phyloP scores from a whole-genome alignment of 495 filamentous ascomycete genomes.

The Podospora tetraspora region DNA sequence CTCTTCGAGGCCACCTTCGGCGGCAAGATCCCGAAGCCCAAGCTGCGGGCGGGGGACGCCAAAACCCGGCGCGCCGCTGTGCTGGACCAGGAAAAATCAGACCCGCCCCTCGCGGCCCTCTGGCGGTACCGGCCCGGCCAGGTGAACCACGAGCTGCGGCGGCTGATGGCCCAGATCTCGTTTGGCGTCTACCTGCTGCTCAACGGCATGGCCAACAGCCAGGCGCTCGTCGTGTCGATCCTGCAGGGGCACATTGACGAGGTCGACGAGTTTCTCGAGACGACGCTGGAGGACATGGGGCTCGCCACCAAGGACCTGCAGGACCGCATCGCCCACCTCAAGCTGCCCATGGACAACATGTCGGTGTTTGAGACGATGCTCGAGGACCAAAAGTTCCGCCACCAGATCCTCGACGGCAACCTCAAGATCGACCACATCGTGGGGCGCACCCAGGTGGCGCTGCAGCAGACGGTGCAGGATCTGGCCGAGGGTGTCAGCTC shows the following conservation, averaged over 20 bases:
- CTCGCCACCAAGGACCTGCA: constrained; percentile 71
- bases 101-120: constrained; percentile 55
- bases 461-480: constrained; percentile 73
- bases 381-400: constrained; percentile 71
- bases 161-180: constrained; percentile 84
- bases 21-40: constrained; percentile 41
- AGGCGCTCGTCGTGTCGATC: constrained; percentile 79
- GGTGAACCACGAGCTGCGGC: constrained; percentile 78
- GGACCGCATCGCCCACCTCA: constrained; percentile 69
- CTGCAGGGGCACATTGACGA: constrained; percentile 91
- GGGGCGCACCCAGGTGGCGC: constrained; percentile 63
- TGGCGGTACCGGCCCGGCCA: constrained; percentile 66
- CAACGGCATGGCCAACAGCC: constrained; percentile 78
- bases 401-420: constrained; percentile 78
- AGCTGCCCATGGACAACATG: constrained; percentile 76
- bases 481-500: constrained; percentile 71
- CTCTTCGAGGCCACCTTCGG: constrained; percentile 63
- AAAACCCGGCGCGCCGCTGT: constrained; percentile 62
- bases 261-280: constrained; percentile 82
- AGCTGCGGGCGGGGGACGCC: constrained; percentile 54
- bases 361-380: constrained; percentile 87
- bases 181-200: constrained; percentile 90
- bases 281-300: constrained; percentile 78
- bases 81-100: constrained; percentile 58
- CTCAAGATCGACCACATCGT: constrained; percentile 88